Percentiles rank a stretch among this genome's conserved stretches.
These are phyloP conservation scores for Pichiaceae sp. DNA, from an alignment of 1,139 yeast species.

Conservation along the genomic window DNA sequence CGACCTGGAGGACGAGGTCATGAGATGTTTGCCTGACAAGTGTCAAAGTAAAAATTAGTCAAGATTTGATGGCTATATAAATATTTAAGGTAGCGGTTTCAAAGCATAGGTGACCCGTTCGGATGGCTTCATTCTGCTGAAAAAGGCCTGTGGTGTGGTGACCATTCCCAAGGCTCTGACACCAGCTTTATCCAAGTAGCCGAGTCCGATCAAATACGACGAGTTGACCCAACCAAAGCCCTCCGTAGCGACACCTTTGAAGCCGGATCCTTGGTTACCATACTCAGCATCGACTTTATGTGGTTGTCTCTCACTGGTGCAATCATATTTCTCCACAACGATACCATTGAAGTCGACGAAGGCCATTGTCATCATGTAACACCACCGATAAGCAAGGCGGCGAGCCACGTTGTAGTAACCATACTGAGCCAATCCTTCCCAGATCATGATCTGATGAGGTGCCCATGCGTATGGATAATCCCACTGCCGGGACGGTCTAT, in stretches of 20 bases:
- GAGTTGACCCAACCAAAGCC: conserved; percentile 98
- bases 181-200: conserved; percentile 61
- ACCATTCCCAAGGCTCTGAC: conserved; percentile 74
- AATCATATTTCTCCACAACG: conserved; percentile 93
- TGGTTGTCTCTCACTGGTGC: conserved; percentile 73
- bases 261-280: conserved; percentile 92
- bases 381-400: conserved; percentile 80
- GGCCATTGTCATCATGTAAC: conserved; percentile 81
- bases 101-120: conserved; percentile 34
- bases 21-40: background rate
- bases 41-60: background rate
- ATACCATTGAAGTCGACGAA: conserved; percentile 93
- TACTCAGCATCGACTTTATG: conserved; percentile 94
- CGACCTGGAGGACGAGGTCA: background rate
- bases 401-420: conserved; percentile 62
- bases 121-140: conserved; percentile 37
- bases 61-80: background rate
- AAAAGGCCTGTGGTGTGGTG: conserved; percentile 70
- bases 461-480: conserved; percentile 99
- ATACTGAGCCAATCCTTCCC: conserved; percentile 78
- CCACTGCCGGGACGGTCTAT: conserved; percentile 90
- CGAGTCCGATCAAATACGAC: conserved; percentile 67
- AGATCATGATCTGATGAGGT: conserved; percentile 91
- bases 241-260: conserved; percentile 90
- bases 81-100: background rate